Conservation (phyloP, 2,329 filamentous ascomycete genomes). For the Rhinocladiella mackenziei region DNA sequence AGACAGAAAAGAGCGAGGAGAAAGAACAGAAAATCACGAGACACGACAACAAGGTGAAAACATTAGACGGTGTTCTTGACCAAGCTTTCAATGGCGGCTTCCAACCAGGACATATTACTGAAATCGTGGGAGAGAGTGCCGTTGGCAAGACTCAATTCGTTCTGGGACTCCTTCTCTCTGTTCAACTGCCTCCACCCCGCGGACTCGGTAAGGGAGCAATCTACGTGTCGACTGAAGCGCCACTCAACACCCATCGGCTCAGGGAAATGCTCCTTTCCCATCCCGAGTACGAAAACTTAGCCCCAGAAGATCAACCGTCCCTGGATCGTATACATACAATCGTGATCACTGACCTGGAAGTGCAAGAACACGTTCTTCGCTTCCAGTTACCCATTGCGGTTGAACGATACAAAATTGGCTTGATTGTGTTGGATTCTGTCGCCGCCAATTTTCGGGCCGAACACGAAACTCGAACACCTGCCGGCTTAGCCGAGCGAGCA, state of each 20-base stretch:
- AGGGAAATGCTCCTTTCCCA: slow-evolving; percentile 70
- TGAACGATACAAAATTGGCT: slow-evolving; percentile 67
- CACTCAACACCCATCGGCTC: slow-evolving; percentile 76
- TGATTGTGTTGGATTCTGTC: slow-evolving; percentile 85
- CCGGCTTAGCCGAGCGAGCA: slow-evolving; percentile 67
- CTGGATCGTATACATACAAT: slow-evolving; percentile 75
- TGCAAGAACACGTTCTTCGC: slow-evolving; percentile 88
- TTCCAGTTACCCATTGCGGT: slow-evolving; percentile 90
- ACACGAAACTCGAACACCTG: slow-evolving; percentile 45
- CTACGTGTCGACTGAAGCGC: slow-evolving; percentile 90
- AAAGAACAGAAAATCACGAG: slow-evolving; percentile 14
- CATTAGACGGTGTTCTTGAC: slow-evolving; percentile 72
- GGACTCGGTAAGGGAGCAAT: slow-evolving; percentile 71
- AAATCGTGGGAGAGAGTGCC: slow-evolving; percentile 86
- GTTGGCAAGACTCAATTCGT: slow-evolving; percentile 94
- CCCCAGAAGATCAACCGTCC: slow-evolving; percentile 52
- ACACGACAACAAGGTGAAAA: slow-evolving; percentile 65
- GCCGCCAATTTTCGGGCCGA: slow-evolving; percentile 95
- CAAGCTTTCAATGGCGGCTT: slow-evolving; percentile 70
- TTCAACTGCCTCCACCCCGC: slow-evolving; percentile 71
- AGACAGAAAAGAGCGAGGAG: slow-evolving; percentile 33
- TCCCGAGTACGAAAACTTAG: slow-evolving; percentile 52
- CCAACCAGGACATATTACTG: slow-evolving; percentile 74
- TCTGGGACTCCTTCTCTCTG: slow-evolving; percentile 74
- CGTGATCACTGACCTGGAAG: slow-evolving; percentile 81